Conservation (phyloP, 73 alveolate species). For the Halteria grandinella region DNA sequence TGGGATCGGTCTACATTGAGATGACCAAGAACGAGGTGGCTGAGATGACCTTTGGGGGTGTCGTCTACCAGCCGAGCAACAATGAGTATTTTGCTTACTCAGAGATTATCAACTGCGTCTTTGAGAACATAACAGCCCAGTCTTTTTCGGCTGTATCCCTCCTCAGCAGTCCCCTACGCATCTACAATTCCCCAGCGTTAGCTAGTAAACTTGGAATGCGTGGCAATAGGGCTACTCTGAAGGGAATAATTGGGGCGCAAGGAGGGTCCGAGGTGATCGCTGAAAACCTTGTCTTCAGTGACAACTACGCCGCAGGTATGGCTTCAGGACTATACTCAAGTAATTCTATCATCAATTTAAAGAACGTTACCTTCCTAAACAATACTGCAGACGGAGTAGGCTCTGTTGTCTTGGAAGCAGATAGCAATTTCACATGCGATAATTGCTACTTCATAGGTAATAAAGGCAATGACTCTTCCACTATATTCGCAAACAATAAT, state of each 20-base stretch:
- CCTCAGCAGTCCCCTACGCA: not conserved
- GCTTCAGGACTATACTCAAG: conserved; percentile 10
- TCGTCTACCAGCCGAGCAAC: too few species aligned
- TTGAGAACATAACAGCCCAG: not conserved
- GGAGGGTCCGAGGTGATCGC: not conserved
- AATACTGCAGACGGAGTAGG: conserved; percentile 19
- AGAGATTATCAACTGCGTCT: conserved; percentile 15
- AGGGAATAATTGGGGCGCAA: not conserved
- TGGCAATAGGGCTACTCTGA: conserved; percentile 3
- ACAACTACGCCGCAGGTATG: not conserved
- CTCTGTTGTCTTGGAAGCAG: not conserved
- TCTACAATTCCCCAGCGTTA: not conserved
- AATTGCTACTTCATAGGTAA: not conserved
- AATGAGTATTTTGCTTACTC: not conserved
- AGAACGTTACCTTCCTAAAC: not conserved
- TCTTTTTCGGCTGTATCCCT: not conserved
- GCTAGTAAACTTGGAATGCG: not conserved
- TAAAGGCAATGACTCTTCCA: conserved; percentile 1
- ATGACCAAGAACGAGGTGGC: not conserved
- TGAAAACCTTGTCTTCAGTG: not conserved
- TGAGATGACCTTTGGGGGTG: too few species aligned
- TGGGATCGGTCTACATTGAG: not conserved
- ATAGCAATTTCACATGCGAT: not conserved
- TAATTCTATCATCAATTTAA: not conserved
- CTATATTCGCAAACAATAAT: conserved; percentile 1